Evolutionary conservation across 768 basidiomycete genomes (phyloP), one percentile per base, ranked within the genome.

Genomic region (Termitomyces bulborhizus): DNA sequence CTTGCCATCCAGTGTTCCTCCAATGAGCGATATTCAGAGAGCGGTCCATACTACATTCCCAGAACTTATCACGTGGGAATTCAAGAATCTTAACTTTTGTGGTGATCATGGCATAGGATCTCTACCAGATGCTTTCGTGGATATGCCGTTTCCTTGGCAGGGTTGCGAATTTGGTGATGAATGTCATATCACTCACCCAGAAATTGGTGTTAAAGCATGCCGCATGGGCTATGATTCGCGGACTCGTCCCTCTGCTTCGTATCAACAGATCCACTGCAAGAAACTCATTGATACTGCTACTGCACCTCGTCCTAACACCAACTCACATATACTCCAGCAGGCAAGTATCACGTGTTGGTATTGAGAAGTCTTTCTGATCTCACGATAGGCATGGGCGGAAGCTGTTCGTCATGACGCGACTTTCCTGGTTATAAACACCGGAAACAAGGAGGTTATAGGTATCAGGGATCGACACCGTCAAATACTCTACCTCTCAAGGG

Each of bases 341-440:
- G 59, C 47, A 27, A 45, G 37, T 45, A 3, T 34, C 26, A 32
- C 4, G 11, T 42, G 16, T 36, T 53, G 18, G 7, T 13, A 24
- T 13, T 4, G 32, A 32, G n/a, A 16, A 43, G 34, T 15, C 4
- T 24, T 44, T 46, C 29, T 51, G 1, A 41, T 51, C 3, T 26
- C 3, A 12, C 16, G n/a, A 44, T 36, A 58, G 60, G 45, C 46
- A 3, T 63, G 63, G 63, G 31, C 60, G 21, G 54, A 62, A 36
- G 59, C 56, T 16, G 60, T 61, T 1, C 51, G 39, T 6, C 29
- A 58, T 18, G 60, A 65, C 43, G 39, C 36, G 15, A 65, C 63
- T n/a, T 61, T 63, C 32, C 18, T 65, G 0, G 37, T 59, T 39
- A 57, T 65, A 15, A 42, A 61, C n/a, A 39, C 62, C 1, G 62